Conservation (phyloP, 345 rosid species). For the Rhodamnia argentea region DNA sequence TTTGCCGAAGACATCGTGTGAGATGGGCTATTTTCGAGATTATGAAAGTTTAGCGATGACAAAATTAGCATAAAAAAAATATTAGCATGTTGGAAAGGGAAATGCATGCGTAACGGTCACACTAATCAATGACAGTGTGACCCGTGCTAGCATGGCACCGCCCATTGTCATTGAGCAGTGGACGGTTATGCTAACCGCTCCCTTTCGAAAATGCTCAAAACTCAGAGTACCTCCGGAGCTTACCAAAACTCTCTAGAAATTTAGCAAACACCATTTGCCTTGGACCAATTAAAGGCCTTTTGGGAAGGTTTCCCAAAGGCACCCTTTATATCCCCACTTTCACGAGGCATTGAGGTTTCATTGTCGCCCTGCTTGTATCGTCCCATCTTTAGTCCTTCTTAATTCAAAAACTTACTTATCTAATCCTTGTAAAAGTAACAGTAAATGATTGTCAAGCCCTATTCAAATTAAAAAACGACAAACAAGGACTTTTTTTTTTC, state of each 20-base stretch:
- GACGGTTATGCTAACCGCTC: too few species aligned
- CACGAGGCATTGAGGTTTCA: background rate
- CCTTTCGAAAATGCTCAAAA: background rate
- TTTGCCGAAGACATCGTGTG: rapidly evolving
- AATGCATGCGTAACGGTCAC: too few species aligned
- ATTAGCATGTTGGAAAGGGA: background rate
- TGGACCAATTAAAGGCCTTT: background rate
- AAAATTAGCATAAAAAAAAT: background rate
- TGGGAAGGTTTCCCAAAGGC: background rate
- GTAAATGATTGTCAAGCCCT: background rate
- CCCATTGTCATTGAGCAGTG: too few species aligned
- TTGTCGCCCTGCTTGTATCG: background rate
- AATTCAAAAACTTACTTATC: background rate
- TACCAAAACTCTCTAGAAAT: background rate
- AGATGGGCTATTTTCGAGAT: background rate
- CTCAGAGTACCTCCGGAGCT: rapidly evolving
- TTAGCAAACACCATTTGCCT: background rate
- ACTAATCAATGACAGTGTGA: too few species aligned
- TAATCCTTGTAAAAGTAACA: background rate
- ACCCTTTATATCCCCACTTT: background rate
- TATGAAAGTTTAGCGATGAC: background rate
- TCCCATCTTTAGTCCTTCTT: background rate
- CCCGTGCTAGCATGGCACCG: too few species aligned
- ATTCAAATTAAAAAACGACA: background rate
- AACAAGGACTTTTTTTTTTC: too few species aligned